Conservation (phyloP, 2,329 filamentous ascomycete genomes). For the Stagonosporopsis cucurbitacearum region DNA sequence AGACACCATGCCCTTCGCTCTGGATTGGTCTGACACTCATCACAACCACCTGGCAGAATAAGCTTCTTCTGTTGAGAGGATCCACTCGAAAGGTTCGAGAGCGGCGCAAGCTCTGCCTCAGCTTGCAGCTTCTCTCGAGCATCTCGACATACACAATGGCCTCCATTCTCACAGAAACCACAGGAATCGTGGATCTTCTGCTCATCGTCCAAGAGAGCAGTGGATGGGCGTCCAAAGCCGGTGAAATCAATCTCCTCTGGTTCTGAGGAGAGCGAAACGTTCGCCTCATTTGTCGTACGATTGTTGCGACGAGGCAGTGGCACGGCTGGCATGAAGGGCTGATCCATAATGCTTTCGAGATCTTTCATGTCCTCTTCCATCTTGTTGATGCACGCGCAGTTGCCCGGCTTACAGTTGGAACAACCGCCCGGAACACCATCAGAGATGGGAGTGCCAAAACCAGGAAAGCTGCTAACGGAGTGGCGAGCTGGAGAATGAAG, state of each 20-base stretch:
- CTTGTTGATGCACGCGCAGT: conserved; percentile 44
- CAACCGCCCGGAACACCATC: conserved; percentile 29
- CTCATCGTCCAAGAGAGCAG: conserved; percentile 29
- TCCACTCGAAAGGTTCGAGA: conserved; percentile 15
- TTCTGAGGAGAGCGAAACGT: conserved; percentile 19
- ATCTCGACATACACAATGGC: conserved; percentile 41
- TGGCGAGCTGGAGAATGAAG: conserved; percentile 9
- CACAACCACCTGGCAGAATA: conserved; percentile 41
- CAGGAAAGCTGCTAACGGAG: conserved; percentile 23
- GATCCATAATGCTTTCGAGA: conserved; percentile 19
- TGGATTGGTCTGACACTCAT: conserved; percentile 45
- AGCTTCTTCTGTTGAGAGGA: conserved; percentile 8
- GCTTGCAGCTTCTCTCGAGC: conserved; percentile 19
- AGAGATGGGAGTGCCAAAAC: conserved; percentile 24
- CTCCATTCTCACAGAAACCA: conserved; percentile 44
- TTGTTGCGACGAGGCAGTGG: conserved; percentile 20
- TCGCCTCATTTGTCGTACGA: conserved; percentile 8
- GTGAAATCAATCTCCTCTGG: conserved; percentile 47
- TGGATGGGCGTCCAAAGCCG: conserved; percentile 26
- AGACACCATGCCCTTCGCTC: conserved; percentile 46
- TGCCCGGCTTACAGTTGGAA: conserved; percentile 38
- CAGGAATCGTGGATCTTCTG: conserved; percentile 32
- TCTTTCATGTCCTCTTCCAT: conserved; percentile 30
- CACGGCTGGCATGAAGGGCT: conserved; percentile 31
- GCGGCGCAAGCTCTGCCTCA: conserved; percentile 22